A percentile compares a stretch with the other conserved stretches of the same genome.
These are phyloP conservation scores for Salvia miltiorrhiza DNA, from an alignment of 257 asterid species.

Conservation along the genomic window DNA sequence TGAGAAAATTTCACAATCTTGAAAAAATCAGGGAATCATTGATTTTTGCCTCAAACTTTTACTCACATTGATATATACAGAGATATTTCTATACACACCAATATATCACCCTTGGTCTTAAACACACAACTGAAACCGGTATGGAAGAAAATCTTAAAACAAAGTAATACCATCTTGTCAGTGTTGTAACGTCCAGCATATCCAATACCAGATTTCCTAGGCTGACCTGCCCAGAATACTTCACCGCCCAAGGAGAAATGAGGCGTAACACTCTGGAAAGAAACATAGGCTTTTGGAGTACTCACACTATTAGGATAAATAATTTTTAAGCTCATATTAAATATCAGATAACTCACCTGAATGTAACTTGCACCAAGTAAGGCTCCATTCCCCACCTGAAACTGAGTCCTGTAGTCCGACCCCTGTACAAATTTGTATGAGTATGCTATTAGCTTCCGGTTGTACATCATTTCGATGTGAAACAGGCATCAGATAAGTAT, in stretches of 20 bases:
- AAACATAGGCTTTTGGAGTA: constrained; percentile 3
- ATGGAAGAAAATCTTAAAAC: background rate
- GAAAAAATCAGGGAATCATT: background rate
- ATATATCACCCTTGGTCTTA: background rate
- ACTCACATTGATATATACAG: background rate
- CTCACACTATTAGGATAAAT: background rate
- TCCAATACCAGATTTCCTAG: constrained; percentile 90
- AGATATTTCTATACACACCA: background rate
- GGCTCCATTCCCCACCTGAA: constrained; percentile 86
- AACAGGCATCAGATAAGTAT: background rate
- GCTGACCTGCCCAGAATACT: constrained; percentile 99
- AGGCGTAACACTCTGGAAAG: constrained; percentile 73
- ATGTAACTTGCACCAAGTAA: constrained; percentile 89
- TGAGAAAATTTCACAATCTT: background rate
- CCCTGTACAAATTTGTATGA: constrained; percentile 53
- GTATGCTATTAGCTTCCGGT: constrained; percentile 19
- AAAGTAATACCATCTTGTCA: constrained; percentile 71
- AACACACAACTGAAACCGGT: background rate
- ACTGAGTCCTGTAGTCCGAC: constrained; percentile 74
- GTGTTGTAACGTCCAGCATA: constrained; percentile 92
- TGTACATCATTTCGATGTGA: constrained; percentile 8
- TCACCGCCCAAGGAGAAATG: constrained; percentile 89
- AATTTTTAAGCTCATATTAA: background rate
- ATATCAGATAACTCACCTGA: constrained; percentile 58
- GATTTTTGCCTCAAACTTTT: background rate